A percentile compares a stretch with the other conserved stretches of the same genome.
These are phyloP conservation scores for Phycomyces blakesleeanus DNA, from an alignment of 192 early-diverging fungal genomes.

Conservation along the genomic window DNA sequence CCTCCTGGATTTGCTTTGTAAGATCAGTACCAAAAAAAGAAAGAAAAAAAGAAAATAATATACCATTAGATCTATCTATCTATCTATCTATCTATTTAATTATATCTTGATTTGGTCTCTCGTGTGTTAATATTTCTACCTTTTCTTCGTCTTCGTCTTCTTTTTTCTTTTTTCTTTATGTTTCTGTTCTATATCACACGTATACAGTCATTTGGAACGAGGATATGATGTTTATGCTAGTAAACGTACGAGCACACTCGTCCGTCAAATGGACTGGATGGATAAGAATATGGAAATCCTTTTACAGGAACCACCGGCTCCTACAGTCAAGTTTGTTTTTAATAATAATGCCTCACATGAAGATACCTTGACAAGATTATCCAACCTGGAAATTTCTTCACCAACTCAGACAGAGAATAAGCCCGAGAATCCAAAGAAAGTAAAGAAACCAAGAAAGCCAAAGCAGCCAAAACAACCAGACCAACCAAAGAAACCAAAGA, in stretches of 20 bases:
- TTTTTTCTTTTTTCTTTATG: no score
- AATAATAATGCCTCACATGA: conserved; percentile 5
- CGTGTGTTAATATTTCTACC: no score
- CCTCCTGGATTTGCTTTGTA: conserved; percentile 47
- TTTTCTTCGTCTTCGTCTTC: no score
- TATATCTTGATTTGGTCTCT: no score
- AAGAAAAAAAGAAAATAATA: background rate
- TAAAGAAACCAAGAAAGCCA: no score
- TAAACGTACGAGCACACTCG: conserved; percentile 27
- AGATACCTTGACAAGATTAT: background rate
- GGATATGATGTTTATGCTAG: conserved; percentile 48
- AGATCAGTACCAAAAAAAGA: background rate
- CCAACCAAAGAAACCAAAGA: no score
- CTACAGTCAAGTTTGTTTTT: conserved; percentile 29
- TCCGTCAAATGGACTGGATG: conserved; percentile 54
- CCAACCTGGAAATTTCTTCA: background rate
- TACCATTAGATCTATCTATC: no score
- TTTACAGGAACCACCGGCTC: conserved; percentile 55
- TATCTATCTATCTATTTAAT: no score
- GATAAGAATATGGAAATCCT: conserved; percentile 59
- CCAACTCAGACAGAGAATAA: background rate
- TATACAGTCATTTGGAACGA: conserved; percentile 55
- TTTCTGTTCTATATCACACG: no score
- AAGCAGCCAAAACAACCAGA: no score
- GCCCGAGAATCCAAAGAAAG: no score